These are phyloP conservation scores for Pseudogymnoascus pannorum DNA, from an alignment of 2,329 filamentous ascomycete species.

Conservation along the genomic window DNA sequence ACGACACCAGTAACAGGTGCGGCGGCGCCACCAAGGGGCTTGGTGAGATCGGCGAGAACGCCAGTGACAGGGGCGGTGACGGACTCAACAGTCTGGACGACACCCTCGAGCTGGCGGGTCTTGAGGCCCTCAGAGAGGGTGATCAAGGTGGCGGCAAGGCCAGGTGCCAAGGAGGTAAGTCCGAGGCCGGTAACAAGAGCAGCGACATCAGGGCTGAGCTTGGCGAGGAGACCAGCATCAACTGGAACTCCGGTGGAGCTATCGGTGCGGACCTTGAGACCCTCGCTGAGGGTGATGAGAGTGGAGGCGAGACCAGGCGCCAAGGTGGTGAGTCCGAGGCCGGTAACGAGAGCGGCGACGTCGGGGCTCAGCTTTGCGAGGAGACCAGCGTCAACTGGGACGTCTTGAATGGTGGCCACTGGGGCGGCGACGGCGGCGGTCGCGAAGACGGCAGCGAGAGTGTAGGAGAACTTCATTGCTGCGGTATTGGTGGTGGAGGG, in stretches of 20 bases:
- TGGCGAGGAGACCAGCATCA: neutral
- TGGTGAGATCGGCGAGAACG: neutral
- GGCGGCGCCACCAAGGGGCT: too few species aligned
- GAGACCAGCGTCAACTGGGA: neutral
- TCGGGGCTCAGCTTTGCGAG: neutral
- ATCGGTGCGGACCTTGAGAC: neutral
- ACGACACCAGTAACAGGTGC: neutral
- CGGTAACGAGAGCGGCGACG: neutral
- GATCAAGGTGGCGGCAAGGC: neutral
- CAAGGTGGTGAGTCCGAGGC: neutral
- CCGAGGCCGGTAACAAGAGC: neutral
- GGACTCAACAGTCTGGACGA: neutral
- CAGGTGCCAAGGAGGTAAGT: neutral
- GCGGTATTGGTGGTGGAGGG: neutral
- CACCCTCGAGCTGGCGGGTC: neutral
- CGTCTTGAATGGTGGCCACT: neutral
- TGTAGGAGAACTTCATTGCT: slow-evolving; percentile 4
- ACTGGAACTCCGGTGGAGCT: neutral
- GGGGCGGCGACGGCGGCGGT: slow-evolving; percentile 1
- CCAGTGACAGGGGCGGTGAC: neutral
- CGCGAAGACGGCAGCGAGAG: slow-evolving; percentile 1
- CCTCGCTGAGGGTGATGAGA: neutral
- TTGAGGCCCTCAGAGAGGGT: neutral
- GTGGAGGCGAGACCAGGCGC: neutral
- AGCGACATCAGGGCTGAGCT: neutral